Evolutionary conservation across 1,284 basidiomycete species (phyloP).

Genomic region (Coniophora puteana): DNA sequence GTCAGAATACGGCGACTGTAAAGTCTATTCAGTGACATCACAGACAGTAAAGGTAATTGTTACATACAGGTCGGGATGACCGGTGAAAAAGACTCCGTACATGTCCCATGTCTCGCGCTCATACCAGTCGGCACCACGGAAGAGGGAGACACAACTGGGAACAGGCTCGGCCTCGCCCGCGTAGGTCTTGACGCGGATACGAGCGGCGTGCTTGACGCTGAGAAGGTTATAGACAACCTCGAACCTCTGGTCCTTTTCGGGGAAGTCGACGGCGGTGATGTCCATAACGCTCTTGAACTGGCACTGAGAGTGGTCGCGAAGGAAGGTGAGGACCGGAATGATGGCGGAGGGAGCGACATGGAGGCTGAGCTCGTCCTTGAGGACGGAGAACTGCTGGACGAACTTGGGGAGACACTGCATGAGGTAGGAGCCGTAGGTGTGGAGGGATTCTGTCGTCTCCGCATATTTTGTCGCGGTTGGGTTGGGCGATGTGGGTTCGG

Average conservation of each 20-base stretch:
- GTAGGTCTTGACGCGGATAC: conserved; percentile 98
- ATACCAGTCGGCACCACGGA: conserved; percentile 96
- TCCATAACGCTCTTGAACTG: conserved; percentile 95
- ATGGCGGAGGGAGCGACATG: conserved; percentile 84
- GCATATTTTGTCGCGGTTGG: conserved; percentile 69
- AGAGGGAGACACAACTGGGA: conserved; percentile 79
- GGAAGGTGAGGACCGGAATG: conserved; percentile 86
- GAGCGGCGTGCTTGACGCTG: conserved; percentile 69
- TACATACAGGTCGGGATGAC: conserved; percentile 92
- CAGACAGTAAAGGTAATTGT: not conserved
- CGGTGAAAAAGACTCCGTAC: conserved; percentile 95
- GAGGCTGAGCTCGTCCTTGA: conserved; percentile 95
- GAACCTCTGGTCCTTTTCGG: conserved; percentile 91
- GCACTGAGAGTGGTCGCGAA: conserved; percentile 95
- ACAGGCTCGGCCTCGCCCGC: conserved; percentile 95
- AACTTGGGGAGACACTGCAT: conserved; percentile 90
- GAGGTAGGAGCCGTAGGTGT: conserved; percentile 89
- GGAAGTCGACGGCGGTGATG: conserved; percentile 94
- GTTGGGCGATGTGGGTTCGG: conserved; percentile 84
- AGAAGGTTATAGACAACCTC: conserved; percentile 97
- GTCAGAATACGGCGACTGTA: conserved; percentile 91
- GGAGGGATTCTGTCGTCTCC: conserved; percentile 70
- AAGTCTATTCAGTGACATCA: conserved; percentile 9
- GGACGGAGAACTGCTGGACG: conserved; percentile 96
- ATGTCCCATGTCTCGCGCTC: conserved; percentile 99